Conservation (phyloP, 2,329 filamentous ascomycete genomes). For the Didymella pomorum region DNA sequence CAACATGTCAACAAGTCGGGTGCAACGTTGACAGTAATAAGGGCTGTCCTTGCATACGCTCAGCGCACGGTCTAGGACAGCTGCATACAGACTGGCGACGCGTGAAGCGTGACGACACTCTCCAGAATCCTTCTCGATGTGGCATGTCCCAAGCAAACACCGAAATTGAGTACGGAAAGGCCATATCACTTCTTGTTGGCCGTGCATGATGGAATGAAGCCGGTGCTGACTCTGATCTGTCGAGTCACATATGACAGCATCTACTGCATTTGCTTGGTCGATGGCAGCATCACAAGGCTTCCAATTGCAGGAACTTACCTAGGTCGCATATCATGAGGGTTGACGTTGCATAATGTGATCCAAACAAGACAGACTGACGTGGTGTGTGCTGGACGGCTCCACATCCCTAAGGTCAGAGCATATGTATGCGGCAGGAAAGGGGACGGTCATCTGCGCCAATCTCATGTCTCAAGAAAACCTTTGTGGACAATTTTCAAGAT, state of each 20-base stretch:
- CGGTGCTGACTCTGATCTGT: not conserved
- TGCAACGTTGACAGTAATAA: conserved; percentile 38
- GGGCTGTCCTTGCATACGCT: conserved; percentile 39
- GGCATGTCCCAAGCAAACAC: conserved; percentile 14
- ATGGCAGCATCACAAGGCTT: conserved; percentile 8
- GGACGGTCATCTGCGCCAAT: conserved; percentile 31
- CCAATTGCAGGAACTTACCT: conserved; percentile 7
- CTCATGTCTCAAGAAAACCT: conserved; percentile 19
- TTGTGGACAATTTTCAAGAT: conserved; percentile 28
- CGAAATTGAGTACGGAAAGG: conserved; percentile 15
- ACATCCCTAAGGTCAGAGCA: conserved; percentile 24
- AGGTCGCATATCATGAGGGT: conserved; percentile 10
- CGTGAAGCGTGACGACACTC: conserved; percentile 30
- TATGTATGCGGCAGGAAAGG: conserved; percentile 21
- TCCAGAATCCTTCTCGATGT: conserved; percentile 10
- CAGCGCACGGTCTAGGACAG: conserved; percentile 23
- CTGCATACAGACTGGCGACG: conserved; percentile 19
- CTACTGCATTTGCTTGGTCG: conserved; percentile 1
- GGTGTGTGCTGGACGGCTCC: conserved; percentile 20
- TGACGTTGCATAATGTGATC: conserved; percentile 22
- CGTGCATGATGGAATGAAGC: not conserved
- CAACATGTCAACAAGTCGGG: conserved; percentile 36
- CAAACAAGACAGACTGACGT: conserved; percentile 21
- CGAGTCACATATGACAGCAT: conserved; percentile 6
- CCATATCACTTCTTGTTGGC: conserved; percentile 9